A percentile compares a stretch with the other conserved stretches of the same genome.
phyloP scores from a whole-genome alignment of 2,329 filamentous ascomycete genomes.

The Falciphora oryzae region DNA sequence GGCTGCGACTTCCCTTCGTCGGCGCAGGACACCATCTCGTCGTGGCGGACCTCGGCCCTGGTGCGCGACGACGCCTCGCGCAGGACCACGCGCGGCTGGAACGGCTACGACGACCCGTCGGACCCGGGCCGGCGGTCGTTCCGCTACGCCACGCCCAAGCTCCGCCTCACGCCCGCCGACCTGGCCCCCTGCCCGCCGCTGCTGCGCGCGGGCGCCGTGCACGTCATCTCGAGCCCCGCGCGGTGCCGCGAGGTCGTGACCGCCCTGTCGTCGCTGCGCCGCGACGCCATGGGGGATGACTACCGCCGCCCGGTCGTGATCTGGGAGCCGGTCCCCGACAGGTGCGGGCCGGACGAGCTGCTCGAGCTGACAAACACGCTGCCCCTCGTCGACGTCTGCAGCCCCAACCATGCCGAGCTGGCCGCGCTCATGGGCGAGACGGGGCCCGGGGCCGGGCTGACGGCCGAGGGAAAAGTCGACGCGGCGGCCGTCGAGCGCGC shows the following conservation, averaged over 20 bases:
- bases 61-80: slow-evolving; percentile 60
- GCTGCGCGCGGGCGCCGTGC: slow-evolving; percentile 70
- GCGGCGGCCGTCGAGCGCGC: slow-evolving; percentile 47
- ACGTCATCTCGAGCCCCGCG: slow-evolving; percentile 76
- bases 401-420: slow-evolving; percentile 86
- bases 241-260: slow-evolving; percentile 72
- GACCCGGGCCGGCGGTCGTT: slow-evolving; percentile 65
- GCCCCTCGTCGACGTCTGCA: slow-evolving; percentile 56
- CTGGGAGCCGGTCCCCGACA: slow-evolving; percentile 93
- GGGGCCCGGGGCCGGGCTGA: slow-evolving; percentile 41
- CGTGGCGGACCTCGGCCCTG: slow-evolving; percentile 71
- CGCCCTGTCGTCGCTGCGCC: slow-evolving; percentile 58
- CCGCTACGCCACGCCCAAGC: slow-evolving; percentile 81
- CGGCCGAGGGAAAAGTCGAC: slow-evolving; percentile 48
- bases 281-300: slow-evolving; percentile 27
- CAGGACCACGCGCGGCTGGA: slow-evolving; percentile 86
- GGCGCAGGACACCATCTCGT: slow-evolving; percentile 57
- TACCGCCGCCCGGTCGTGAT: slow-evolving; percentile 66
- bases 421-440: slow-evolving; percentile 69
- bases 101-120: slow-evolving; percentile 66
- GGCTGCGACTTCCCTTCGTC: slow-evolving; percentile 77
- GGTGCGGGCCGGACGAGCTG: slow-evolving; percentile 66
- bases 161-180: slow-evolving; percentile 68
- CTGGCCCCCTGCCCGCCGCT: slow-evolving; percentile 53
- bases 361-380: slow-evolving; percentile 59